Evolutionary conservation across 805 yeast species (phyloP).

Genomic region (Myxozyma nipponensis): DNA sequence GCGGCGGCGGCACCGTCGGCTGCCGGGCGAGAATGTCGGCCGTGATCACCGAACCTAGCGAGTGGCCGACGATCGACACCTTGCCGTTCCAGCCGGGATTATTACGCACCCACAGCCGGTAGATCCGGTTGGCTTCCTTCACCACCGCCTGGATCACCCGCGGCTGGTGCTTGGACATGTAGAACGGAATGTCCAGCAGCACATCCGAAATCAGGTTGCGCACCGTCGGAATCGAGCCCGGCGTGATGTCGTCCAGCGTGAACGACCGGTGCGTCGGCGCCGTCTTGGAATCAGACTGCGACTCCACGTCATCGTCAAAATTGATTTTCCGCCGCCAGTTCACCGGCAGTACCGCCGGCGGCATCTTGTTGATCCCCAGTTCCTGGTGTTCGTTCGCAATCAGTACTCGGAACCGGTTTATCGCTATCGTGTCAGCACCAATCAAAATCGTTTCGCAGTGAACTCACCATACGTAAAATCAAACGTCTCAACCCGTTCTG

Average conservation of each 20-base stretch:
- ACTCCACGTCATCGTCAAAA: slow-evolving; percentile 42
- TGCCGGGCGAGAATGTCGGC: slow-evolving; percentile 61
- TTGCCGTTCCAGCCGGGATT: slow-evolving; percentile 61
- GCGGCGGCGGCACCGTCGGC: slow-evolving; percentile 34
- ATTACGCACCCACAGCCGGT: slow-evolving; percentile 52
- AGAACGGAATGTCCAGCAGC: slow-evolving; percentile 71
- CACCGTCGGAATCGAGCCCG: slow-evolving; percentile 71
- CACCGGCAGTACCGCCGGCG: slow-evolving; percentile 56
- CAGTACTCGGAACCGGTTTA: slow-evolving; percentile 39
- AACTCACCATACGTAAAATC: slow-evolving; percentile 68
- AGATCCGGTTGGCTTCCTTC: slow-evolving; percentile 65
- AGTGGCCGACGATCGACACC: slow-evolving; percentile 79
- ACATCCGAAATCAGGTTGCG: slow-evolving; percentile 81
- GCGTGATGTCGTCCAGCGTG: slow-evolving; percentile 64
- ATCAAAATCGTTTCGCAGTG: background rate
- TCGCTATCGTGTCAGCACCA: slow-evolving; percentile 27
- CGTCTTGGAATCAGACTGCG: slow-evolving; percentile 4
- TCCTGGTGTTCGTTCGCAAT: slow-evolving; percentile 32
- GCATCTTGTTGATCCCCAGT: slow-evolving; percentile 22
- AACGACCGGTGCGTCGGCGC: slow-evolving; percentile 40
- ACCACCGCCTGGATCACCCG: slow-evolving; percentile 66
- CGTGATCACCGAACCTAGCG: slow-evolving; percentile 77
- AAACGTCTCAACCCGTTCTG: slow-evolving; percentile 71
- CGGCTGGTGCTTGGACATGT: slow-evolving; percentile 67
- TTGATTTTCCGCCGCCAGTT: slow-evolving; percentile 74